Conservation (phyloP, 1,139 yeast species). For the Kazachstania sp. region DNA sequence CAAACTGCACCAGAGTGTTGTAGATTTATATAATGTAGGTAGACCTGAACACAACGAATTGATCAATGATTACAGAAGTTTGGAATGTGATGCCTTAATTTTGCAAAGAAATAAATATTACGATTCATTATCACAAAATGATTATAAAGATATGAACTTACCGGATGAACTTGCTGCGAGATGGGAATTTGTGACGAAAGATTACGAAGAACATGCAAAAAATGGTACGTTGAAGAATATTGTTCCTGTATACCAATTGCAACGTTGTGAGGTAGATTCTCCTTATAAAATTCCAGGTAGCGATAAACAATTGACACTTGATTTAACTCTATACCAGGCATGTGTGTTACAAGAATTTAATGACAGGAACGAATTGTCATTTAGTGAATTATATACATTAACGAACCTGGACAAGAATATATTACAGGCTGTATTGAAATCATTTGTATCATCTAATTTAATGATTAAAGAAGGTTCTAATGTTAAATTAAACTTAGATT, state of each 20-base stretch:
- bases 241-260: slow-evolving; percentile 17
- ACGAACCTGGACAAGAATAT: slow-evolving; percentile 9
- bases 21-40: neutral
- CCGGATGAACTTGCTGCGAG: slow-evolving; percentile 15
- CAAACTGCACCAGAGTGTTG: neutral
- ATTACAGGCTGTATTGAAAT: slow-evolving; percentile 13
- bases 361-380: slow-evolving; percentile 10
- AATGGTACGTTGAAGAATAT: slow-evolving; percentile 11
- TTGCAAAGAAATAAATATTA: slow-evolving; percentile 20
- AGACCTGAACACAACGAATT: neutral
- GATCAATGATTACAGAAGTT: neutral
- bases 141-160: slow-evolving; percentile 9
- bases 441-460: slow-evolving; percentile 17
- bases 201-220: slow-evolving; percentile 11
- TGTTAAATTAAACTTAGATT: slow-evolving; percentile 15
- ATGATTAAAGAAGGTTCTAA: slow-evolving; percentile 6
- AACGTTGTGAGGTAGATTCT: slow-evolving; percentile 26
- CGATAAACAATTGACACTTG: slow-evolving; percentile 11
- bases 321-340: slow-evolving; percentile 24
- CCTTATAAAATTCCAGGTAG: slow-evolving; percentile 14
- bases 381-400: slow-evolving; percentile 8
- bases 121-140: slow-evolving; percentile 10
- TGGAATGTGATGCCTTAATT: slow-evolving; percentile 1
- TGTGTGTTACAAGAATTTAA: slow-evolving; percentile 23
- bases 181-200: slow-evolving; percentile 24